Conservation (phyloP, 768 basidiomycete genomes). For the Termitomyces titanicus region DNA sequence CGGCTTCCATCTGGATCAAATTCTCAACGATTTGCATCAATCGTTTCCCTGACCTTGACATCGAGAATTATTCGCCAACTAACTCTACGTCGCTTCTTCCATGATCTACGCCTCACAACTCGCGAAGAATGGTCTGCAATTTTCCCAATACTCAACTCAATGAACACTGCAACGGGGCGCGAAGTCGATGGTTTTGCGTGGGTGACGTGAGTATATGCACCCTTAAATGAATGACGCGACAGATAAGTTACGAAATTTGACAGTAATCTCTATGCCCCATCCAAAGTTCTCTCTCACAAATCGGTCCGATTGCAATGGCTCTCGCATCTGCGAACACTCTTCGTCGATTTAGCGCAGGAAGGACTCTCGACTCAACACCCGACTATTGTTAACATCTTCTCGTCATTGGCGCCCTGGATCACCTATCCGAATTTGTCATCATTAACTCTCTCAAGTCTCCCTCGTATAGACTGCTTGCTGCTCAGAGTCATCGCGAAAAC, state of each 20-base stretch:
- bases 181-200: constrained; percentile 33
- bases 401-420: constrained; percentile 23
- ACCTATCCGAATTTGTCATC: constrained; percentile 36
- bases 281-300: constrained; percentile 25
- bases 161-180: constrained; percentile 10
- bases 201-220: constrained; percentile 41
- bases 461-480: constrained; percentile 49
- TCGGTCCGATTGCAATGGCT: constrained; percentile 26
- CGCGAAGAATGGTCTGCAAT: constrained; percentile 20
- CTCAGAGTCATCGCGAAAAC: constrained; percentile 41
- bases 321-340: constrained; percentile 32
- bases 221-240: not conserved
- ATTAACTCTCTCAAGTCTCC: constrained; percentile 50
- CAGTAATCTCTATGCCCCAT: constrained; percentile 30
- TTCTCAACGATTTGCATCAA: constrained; percentile 24
- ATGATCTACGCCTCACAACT: constrained; percentile 24
- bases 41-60: constrained; percentile 36
- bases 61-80: constrained; percentile 40
- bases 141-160: constrained; percentile 19
- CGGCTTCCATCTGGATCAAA: constrained; percentile 1
- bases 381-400: constrained; percentile 30
- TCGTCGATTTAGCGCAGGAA: constrained; percentile 39
- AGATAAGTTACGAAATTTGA: not conserved
- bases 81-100: constrained; percentile 35
- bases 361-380: constrained; percentile 38